Conservation (phyloP, 1,284 basidiomycete species). For the Microbotryum intermedium region DNA sequence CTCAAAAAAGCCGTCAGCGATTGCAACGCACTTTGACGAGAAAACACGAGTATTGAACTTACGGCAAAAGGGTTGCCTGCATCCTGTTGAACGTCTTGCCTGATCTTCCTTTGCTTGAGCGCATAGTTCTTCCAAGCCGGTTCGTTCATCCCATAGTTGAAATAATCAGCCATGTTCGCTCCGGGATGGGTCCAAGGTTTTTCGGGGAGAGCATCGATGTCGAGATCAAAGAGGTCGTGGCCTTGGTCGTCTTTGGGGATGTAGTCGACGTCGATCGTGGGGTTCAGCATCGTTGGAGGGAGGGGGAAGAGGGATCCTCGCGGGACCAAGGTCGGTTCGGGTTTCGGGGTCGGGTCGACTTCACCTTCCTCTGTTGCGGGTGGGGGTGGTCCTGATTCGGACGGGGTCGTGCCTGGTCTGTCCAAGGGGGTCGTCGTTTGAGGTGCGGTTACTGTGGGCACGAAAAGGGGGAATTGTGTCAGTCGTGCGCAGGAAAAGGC, state of each 20-base stretch:
- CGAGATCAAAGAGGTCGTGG: constrained; percentile 63
- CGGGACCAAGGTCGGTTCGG: constrained; percentile 6
- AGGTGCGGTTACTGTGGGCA: constrained; percentile 8
- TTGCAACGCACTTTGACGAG: background rate
- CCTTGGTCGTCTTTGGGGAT: constrained; percentile 20
- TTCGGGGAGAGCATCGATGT: constrained; percentile 61
- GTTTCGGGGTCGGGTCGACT: background rate
- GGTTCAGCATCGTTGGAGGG: constrained; percentile 1
- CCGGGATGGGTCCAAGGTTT: constrained; percentile 92
- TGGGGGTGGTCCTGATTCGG: background rate
- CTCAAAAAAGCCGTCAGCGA: background rate
- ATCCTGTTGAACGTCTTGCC: constrained; percentile 57
- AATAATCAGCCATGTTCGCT: constrained; percentile 92
- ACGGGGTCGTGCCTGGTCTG: constrained; percentile 9
- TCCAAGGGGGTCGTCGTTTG: constrained; percentile 22
- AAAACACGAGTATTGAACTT: constrained; percentile 19
- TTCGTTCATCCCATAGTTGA: constrained; percentile 99
- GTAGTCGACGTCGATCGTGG: constrained; percentile 32
- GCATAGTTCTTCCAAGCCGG: constrained; percentile 88
- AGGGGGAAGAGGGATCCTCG: background rate
- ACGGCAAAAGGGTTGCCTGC: constrained; percentile 38
- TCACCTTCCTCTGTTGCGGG: background rate
- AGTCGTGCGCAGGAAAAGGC: background rate
- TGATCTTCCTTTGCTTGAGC: constrained; percentile 70
- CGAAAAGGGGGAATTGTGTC: background rate